Evolutionary conservation across 352 stramenopile genomes (phyloP), one percentile per base, ranked within the genome.

Genomic region (Phytopythium litorale): DNA sequence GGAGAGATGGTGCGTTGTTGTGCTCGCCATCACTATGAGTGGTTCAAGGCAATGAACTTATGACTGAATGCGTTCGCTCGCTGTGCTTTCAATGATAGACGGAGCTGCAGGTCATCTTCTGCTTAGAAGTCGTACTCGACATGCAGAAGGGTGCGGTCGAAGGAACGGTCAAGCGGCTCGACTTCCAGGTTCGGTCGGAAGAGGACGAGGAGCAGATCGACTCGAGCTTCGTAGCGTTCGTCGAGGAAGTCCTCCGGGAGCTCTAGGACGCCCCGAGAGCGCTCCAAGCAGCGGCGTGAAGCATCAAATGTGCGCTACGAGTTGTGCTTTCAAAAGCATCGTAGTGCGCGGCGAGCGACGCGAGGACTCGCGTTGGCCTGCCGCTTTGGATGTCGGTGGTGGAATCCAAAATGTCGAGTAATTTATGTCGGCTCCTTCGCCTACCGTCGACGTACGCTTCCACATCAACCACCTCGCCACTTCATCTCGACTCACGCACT

Each of bases 121-220:
- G 83, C 72, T 64, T 92, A 53, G 84, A 96, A 69, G 69, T 96
- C 63, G 69, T 84, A 23, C 85, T 96, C 40, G 72, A 85, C 68
- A 66, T 76, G 38, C 73, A 82, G 37, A 79, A 71, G 52, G 78
- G 79, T 25, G 55, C 56, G 2, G 71, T 92, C 42, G 69, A 80
- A 56, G 83, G 79, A 49, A 92, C 76, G 19, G 70, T 96, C 52
- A 92, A 92, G 63, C 78, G 82, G 38, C 77, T 91, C 62, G 67
- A 78, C n/a, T 66, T 91, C 60, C 79, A 88, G 32, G 51, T 77
- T 42, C 81, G 70, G 35, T 72, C 58, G 49, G 72, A 82, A 15
- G 74, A 89, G 15, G 81, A 91, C 37, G 79, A 90, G 60, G 78
- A 94, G 61, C 81, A 92, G 60, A 86, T 96, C 65, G 82, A 93